Base-by-base conservation (phyloP, 495 filamentous ascomycete genomes). In the Neurospora tetraspora region DNA sequence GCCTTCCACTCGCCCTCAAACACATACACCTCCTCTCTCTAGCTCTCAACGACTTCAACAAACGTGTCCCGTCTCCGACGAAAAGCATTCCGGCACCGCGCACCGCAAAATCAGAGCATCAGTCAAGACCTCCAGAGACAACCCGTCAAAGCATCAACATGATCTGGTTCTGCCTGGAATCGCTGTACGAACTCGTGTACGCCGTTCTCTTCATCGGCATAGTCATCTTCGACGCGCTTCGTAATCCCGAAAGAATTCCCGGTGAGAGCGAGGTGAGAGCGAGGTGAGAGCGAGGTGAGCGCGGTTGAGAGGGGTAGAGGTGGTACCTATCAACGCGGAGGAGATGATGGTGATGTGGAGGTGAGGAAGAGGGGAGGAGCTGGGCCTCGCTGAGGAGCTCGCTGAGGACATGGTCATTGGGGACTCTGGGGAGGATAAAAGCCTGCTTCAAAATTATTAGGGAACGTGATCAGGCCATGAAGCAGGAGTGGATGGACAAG, bases 361-460 rank as follows among this genome's bases (percentile, higher is more conserved):
- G 53, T 34, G 53, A 65, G 12, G 53, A 65, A 65, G 53, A 65
- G 53, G 7, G 53, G 27, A 34, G 23, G 53, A 65, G 53, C 12
- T 53, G 45, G 47, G 9, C 27, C 2, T 36, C 27, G 53, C 3
- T 27, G 47, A 31, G 5, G 47, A 61, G 0, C 10, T 34, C 23
- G 53, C 14, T 14, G 5, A 61, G 5, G 53, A 61, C 5, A 14
- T 53, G 20, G 20, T 10, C n/a, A 11, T 20, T n/a, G n/a, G n/a
- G n/a, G 43, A 20, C 42, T 10, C 20, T 23, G 8, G n/a, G 43
- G 43, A n/a, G n/a, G n/a, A n/a, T n/a, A n/a, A n/a, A n/a, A n/a
- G 92, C 93, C 74, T 97, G 94, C 80, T 95, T 99, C 80, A 90
- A 92, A 72, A 98, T 98, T 74, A 97, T 98, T 71, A 89, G 93